These are phyloP conservation scores for Tympanopsis confertula DNA, from an alignment of 2,329 filamentous ascomycete species.

Conservation along the genomic window DNA sequence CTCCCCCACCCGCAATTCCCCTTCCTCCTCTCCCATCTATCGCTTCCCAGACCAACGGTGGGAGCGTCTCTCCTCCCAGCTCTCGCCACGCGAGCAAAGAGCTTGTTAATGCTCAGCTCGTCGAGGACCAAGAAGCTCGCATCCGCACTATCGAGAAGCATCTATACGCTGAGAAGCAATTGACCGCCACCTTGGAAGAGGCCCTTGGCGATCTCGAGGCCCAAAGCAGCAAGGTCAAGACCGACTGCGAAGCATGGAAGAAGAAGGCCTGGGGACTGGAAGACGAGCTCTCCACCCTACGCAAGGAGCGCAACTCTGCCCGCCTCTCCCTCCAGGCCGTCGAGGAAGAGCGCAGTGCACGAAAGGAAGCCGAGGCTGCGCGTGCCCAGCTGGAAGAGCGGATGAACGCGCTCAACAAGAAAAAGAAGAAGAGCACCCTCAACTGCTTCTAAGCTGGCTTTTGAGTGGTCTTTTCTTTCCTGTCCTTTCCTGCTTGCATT, in stretches of 20 bases:
- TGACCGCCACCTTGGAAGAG: conserved; percentile 90
- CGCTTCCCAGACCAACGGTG: conserved; percentile 30
- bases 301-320: conserved; percentile 6
- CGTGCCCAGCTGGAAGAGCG: conserved; percentile 82
- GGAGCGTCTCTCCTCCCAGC: conserved; percentile 43
- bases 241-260: conserved; percentile 81
- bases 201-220: conserved; percentile 87
- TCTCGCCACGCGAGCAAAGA: conserved; percentile 75
- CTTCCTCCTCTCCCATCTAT: conserved; percentile 65
- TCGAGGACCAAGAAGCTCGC: conserved; percentile 89
- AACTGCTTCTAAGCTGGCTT: conserved; percentile 99
- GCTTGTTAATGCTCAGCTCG: conserved; percentile 60
- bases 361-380: conserved; percentile 80
- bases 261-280: conserved; percentile 73
- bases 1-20: conserved; percentile 90
- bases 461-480: too few species aligned
- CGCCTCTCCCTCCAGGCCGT: conserved; percentile 74
- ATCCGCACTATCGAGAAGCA: conserved; percentile 96
- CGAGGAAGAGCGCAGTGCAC: conserved; percentile 90
- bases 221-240: conserved; percentile 82
- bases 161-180: conserved; percentile 86
- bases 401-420: conserved; percentile 89
- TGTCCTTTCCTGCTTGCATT: too few species aligned
- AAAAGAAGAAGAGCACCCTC: conserved; percentile 88
- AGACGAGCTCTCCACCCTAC: conserved; percentile 53